Conservation (phyloP, 148 eudicot genomes). For the Rhododendron simsii region DNA sequence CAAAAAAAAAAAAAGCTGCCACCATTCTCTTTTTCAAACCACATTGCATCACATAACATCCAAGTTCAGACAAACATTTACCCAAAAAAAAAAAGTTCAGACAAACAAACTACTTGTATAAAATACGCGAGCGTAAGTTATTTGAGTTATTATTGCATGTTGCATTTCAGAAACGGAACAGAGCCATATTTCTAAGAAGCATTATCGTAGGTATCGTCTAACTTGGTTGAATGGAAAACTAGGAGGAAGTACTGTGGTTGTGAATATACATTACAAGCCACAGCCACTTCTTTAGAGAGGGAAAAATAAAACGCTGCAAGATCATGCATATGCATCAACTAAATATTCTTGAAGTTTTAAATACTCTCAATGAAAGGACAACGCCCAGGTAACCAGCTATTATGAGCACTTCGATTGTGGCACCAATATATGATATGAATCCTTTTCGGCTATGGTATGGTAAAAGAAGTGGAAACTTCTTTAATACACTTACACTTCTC, state of each 20-base stretch:
- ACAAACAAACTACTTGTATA: neutral
- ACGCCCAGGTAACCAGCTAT: neutral
- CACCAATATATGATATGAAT: neutral
- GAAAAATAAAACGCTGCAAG: neutral
- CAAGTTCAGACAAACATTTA: neutral
- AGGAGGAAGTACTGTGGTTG: neutral
- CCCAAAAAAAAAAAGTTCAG: too few species aligned
- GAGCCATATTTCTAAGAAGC: neutral
- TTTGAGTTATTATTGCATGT: neutral
- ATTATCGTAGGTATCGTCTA: too few species aligned
- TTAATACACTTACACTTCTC: neutral
- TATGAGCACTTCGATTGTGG: neutral
- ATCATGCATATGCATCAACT: neutral
- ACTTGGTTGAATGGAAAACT: neutral
- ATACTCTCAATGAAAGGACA: neutral
- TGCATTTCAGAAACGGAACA: neutral
- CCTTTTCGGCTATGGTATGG: neutral
- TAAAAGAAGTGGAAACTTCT: neutral
- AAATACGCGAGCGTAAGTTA: neutral
- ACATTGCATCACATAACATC: neutral
- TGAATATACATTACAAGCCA: neutral
- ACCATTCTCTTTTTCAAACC: neutral
- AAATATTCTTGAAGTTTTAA: neutral
- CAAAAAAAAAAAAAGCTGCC: too few species aligned
- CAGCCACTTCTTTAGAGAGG: neutral